Evolutionary conservation across 148 eudicot species (phyloP), one percentile per base, ranked within the genome.

Genomic region (Camellia sinensis): DNA sequence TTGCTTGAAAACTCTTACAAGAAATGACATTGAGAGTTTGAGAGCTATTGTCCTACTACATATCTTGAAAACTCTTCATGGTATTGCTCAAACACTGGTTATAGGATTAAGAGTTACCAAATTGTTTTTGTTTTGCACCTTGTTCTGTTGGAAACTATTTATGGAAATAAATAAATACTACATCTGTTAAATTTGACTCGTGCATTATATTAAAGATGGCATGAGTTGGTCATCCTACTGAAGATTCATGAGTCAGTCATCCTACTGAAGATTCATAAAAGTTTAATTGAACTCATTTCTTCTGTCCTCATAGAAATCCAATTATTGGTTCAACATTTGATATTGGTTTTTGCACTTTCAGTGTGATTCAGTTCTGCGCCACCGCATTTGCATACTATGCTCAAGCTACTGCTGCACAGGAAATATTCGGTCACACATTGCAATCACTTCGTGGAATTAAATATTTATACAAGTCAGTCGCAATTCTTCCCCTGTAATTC

Each of bases 341-440:
- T 77, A 7, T 62, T 83, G 18, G 77, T 78, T 64, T 83, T 73
- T 41, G 19, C 67, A 19, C 40, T 84, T 86, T 68, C 92, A 96
- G 99, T 89, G 99, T 96, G 82, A 96, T 96, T 70, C 99, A 96
- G 79, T 96, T 96, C 82, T 93, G 99, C 22, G 87, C 99, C 79
- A 90, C 97, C 60, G 99, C 99, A 75, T 96, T 96, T 85, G 99
- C 92, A 40, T 96, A 91, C 86, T 96, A 96, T 78, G 93, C 99
- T 79, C 99, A 96, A 90, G 99, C 99, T 71, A 96, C 99, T 80
- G 98, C 99, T 11, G 99, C 98, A 57, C 92, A 89, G 78, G 98
- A 96, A 87, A 93, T 96, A 80, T 96, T 96, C 84, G 93, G 99
- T 83, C 99, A 96, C 81, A 96, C 98, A 0, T 80, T 96, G 89